These are phyloP conservation scores for Candida golubevii DNA, from an alignment of 805 yeast genomes.

Conservation along the genomic window DNA sequence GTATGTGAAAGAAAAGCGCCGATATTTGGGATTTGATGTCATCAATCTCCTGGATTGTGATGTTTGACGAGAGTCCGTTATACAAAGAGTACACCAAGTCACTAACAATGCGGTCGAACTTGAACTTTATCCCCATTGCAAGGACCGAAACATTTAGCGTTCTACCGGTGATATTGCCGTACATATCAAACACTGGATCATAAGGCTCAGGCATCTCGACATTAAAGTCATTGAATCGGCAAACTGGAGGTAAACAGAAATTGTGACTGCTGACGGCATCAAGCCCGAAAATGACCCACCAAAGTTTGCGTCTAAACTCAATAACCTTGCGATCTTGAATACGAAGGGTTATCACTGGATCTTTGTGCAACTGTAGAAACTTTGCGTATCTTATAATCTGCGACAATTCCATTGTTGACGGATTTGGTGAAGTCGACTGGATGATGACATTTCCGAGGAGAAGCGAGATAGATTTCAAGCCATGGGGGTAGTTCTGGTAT, in stretches of 20 bases:
- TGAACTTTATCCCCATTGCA: slow-evolving; percentile 50
- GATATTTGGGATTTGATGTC: slow-evolving; percentile 46
- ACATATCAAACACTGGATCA: slow-evolving; percentile 30
- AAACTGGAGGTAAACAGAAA: slow-evolving; percentile 51
- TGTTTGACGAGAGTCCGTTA: slow-evolving; percentile 43
- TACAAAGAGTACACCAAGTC: slow-evolving; percentile 49
- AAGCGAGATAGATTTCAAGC: slow-evolving; percentile 38
- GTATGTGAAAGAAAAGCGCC: slow-evolving; percentile 47
- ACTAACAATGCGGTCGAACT: slow-evolving; percentile 48
- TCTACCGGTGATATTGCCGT: slow-evolving; percentile 28
- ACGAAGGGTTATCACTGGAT: slow-evolving; percentile 51
- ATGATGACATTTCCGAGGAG: slow-evolving; percentile 46
- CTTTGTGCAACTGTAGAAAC: slow-evolving; percentile 52
- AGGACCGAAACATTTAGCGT: slow-evolving; percentile 43
- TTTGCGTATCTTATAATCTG: slow-evolving; percentile 55
- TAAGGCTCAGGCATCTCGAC: slow-evolving; percentile 51
- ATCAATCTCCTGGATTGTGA: slow-evolving; percentile 40
- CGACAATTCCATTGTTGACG: slow-evolving; percentile 52
- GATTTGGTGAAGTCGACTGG: slow-evolving; percentile 53
- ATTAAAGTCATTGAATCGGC: slow-evolving; percentile 50
- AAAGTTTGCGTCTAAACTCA: slow-evolving; percentile 51
- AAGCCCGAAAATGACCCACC: slow-evolving; percentile 64
- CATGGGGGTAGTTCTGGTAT: slow-evolving; percentile 49
- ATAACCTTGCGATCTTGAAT: slow-evolving; percentile 45
- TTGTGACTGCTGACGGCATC: slow-evolving; percentile 56